Evolutionary conservation across 2,329 filamentous ascomycete species (phyloP), one percentile per base, ranked within the genome.

Genomic region (Calonectria crousiana): DNA sequence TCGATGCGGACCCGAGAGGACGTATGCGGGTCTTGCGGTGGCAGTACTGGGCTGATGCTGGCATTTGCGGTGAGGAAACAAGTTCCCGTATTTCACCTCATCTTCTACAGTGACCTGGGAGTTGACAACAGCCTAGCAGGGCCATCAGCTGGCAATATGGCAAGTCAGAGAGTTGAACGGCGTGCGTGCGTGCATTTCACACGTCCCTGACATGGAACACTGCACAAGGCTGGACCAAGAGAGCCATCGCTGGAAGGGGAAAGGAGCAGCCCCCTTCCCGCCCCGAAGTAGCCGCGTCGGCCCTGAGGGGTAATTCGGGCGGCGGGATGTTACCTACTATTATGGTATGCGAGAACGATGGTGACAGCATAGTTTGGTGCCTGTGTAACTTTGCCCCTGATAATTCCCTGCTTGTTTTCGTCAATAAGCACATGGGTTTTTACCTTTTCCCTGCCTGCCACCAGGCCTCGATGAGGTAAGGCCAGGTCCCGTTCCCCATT

Each of bases 21-120:
- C 51, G 70, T 47, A 47, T 56, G 38, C 32, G 30, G 64, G 49
- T 32, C 34, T 58, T 56, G 47, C 32, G 71, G 66, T 26, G 56
- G 11, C 28, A 28, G 28, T 62, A 58, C 67, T 66, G 36, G 60
- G 41, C 71, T 67, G 60, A 73, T 70, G 51, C 44, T 66, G 71
- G 71, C 34, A 38, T 47, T 67, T 53, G 65, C 32, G 47, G 34
- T 49, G 49, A 58, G 41, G n/a, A 64, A 23, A n/a, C 36, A 20
- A 14, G 47, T 60, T 53, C 16, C 36, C 58, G 36, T 58, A 44
- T 60, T 62, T 65, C 16, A 26, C 30, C 32, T 44, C 56, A 47
- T 36, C 32, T 36, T 60, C 20, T 36, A 23, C n/a, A 62, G 56
- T 28, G 41, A 14, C 16, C 23, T 41, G 34, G 56, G 23, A 18